Evolutionary conservation across 31 red algal species (phyloP).

Genomic region (Pterothamnion heteromorphum): DNA sequence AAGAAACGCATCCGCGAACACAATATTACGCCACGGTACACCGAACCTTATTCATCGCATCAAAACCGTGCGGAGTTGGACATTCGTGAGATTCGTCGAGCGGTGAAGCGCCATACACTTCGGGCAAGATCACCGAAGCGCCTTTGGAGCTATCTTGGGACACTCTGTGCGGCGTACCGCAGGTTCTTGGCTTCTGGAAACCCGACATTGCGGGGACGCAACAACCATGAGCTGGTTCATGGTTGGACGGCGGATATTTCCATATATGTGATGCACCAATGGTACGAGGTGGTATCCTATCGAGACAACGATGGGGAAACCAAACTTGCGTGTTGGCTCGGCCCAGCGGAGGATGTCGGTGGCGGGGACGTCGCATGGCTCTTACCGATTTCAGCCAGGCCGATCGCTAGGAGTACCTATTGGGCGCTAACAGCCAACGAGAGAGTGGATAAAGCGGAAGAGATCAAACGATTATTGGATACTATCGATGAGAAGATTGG

Average conservation of each 20-base stretch:
- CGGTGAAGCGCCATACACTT: background rate
- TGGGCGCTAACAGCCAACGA: background rate
- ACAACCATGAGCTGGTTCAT: background rate
- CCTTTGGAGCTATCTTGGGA: background rate
- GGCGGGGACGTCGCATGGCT: background rate
- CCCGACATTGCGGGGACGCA: background rate
- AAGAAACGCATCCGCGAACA: background rate
- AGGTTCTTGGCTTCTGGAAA: background rate
- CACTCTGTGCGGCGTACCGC: background rate
- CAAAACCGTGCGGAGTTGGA: background rate
- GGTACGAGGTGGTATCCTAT: background rate
- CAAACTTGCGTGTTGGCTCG: background rate
- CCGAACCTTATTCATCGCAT: background rate
- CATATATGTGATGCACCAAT: background rate
- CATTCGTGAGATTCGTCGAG: background rate
- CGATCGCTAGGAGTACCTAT: background rate
- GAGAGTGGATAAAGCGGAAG: background rate
- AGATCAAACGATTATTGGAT: background rate
- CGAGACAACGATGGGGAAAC: background rate
- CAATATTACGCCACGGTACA: background rate
- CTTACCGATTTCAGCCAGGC: background rate
- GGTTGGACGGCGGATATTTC: background rate
- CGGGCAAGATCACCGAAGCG: background rate
- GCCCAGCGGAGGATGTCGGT: background rate
- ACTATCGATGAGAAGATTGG: background rate